Evolutionary conservation across 495 filamentous ascomycete species (phyloP).

Genomic region (Hyaloscypha hepaticicola): DNA sequence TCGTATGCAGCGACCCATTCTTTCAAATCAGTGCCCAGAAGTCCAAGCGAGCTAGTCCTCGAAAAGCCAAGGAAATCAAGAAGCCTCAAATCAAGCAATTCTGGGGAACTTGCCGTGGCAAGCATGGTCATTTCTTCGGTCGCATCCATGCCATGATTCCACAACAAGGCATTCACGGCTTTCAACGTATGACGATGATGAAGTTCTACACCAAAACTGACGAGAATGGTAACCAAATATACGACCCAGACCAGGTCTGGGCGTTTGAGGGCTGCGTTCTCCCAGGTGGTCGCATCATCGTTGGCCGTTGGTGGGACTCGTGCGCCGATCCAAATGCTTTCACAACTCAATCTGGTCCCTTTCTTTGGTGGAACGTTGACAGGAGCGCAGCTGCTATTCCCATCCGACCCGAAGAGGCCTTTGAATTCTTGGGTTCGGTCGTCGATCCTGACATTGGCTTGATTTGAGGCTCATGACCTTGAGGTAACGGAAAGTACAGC

Average conservation of each 20-base stretch:
- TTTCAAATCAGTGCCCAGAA: not conserved
- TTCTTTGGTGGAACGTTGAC: slow-evolving; percentile 55
- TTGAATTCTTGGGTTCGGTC: slow-evolving; percentile 17
- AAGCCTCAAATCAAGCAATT: slow-evolving; percentile 21
- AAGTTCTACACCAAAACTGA: slow-evolving; percentile 19
- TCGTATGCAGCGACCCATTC: slow-evolving; percentile 20
- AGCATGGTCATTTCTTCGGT: slow-evolving; percentile 26
- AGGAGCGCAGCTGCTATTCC: slow-evolving; percentile 9
- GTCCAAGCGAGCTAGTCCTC: not conserved
- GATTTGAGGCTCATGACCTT: not conserved
- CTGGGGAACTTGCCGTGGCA: slow-evolving; percentile 22
- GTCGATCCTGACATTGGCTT: not conserved
- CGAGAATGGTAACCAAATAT: slow-evolving; percentile 2
- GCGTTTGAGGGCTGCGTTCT: slow-evolving; percentile 51
- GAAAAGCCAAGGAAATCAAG: not conserved
- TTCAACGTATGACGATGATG: slow-evolving; percentile 29
- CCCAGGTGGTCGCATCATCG: slow-evolving; percentile 46
- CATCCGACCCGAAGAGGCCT: slow-evolving; percentile 14
- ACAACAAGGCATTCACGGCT: slow-evolving; percentile 30
- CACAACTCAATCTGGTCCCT: slow-evolving; percentile 42
- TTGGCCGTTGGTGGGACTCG: slow-evolving; percentile 47
- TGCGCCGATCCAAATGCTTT: slow-evolving; percentile 24
- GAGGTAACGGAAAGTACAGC: not conserved
- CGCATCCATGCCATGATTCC: slow-evolving; percentile 26
- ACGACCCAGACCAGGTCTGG: slow-evolving; percentile 21